Conservation (phyloP, 2,329 filamentous ascomycete species). For the Sclerotinia spermophila region DNA sequence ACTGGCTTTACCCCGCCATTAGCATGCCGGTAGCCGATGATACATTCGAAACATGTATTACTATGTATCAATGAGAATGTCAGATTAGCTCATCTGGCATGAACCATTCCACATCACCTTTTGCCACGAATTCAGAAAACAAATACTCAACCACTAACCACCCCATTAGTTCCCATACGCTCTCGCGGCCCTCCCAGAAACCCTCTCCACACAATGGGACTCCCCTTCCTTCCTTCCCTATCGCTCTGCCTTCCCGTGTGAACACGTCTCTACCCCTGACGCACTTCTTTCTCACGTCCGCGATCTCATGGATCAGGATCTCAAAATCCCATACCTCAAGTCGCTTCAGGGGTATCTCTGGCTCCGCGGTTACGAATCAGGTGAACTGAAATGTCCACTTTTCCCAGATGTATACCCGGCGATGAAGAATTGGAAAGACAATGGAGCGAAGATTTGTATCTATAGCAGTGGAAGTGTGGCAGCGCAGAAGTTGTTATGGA, state of each 20-base stretch:
- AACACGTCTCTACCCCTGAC: conserved; percentile 55
- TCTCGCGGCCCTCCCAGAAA: conserved; percentile 59
- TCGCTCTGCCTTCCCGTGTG: conserved; percentile 65
- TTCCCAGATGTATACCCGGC: conserved; percentile 70
- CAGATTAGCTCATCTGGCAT: conserved; percentile 1
- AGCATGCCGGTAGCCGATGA: conserved; percentile 12
- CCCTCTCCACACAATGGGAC: conserved; percentile 65
- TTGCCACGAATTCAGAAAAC: neutral
- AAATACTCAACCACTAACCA: conserved; percentile 19
- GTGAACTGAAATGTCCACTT: conserved; percentile 66
- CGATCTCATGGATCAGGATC: conserved; percentile 66
- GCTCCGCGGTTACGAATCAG: conserved; percentile 68
- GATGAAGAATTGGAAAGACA: conserved; percentile 56
- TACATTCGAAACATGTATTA: conserved; percentile 5
- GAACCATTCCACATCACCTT: neutral
- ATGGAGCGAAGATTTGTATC: conserved; percentile 52
- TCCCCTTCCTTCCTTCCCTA: conserved; percentile 61
- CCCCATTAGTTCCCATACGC: conserved; percentile 70
- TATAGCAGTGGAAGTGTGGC: conserved; percentile 79
- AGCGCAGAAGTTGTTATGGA: conserved; percentile 77
- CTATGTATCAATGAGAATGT: neutral
- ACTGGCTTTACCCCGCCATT: conserved; percentile 12
- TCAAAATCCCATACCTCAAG: conserved; percentile 76
- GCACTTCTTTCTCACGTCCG: conserved; percentile 64
- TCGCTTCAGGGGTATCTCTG: conserved; percentile 76